Base-by-base conservation (phyloP, 1,284 basidiomycete species). In the Fereydounia khargensis region DNA sequence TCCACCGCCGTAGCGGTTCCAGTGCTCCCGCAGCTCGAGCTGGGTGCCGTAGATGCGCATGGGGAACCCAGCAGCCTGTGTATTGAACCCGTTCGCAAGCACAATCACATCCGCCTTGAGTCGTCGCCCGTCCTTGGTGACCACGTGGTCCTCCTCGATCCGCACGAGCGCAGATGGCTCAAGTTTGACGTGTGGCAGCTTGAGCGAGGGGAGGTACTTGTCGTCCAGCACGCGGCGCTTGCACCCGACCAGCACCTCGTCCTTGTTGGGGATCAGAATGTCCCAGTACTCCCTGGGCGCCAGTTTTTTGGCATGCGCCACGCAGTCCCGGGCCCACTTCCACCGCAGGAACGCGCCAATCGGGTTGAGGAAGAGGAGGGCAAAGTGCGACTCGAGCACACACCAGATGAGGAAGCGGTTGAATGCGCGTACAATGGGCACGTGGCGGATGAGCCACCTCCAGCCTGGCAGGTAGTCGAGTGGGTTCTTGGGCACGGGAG, bases 61-160 rank as follows among this genome's bases (percentile, higher is more conserved):
- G 2, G 70, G 71, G 40, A 60, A 61, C 3, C 70, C 71, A 3
- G 59, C 63, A 8, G 41, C 40, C 20, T 51, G 46, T 7, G 65
- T 49, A 16, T 50, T 44, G 38, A 74, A 74, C 1, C 72, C 72
- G 33, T 68, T 74, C n/a, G 67, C 69, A 51, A 74, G 51, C 9
- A 74, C 55, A 35, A 74, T 73, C 14, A 73, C 68, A 25, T 74
- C 72, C 1, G 72, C 71, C 8, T 68, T 61, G 27, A 73, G 40
- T n/a, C 47, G 43, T 4, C 56, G 39, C 20, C 72, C 72, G 24
- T 68, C 66, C 3, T 50, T 59, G 0, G 59, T 56, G 10, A 72
- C 42, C 25, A 72, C 71, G 28, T 68, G 59, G 17, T 69, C 17
- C 25, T 64, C 57, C 28, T 68, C 64, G 49, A 75, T 74, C 5